phyloP scores from a whole-genome alignment of 148 eudicot species.

The Silene conica region DNA sequence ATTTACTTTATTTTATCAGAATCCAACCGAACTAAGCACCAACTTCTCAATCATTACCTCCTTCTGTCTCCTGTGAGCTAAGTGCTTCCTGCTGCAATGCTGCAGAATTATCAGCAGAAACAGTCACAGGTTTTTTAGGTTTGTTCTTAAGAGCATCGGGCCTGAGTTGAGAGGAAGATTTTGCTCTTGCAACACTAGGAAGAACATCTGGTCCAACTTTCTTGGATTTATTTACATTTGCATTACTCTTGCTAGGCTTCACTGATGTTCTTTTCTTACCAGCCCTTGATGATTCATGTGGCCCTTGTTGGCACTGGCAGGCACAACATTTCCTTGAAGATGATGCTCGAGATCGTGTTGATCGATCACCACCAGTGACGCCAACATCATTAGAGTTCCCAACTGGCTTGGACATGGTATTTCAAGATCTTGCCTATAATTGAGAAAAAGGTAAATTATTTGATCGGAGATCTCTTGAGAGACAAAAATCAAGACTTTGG shows the following conservation, averaged over 20 bases:
- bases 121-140: neutral
- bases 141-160: slow-evolving; percentile 3
- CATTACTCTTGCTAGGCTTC: neutral
- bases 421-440: neutral
- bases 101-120: slow-evolving; percentile 5
- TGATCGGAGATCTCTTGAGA: neutral
- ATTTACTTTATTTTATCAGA: too few relatives aligned
- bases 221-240: slow-evolving; percentile 3
- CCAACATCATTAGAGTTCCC: neutral
- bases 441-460: neutral
- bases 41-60: slow-evolving; percentile 18
- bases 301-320: neutral
- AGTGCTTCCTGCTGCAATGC: slow-evolving; percentile 6
- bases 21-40: neutral
- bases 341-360: slow-evolving; percentile 12
- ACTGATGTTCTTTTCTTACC: slow-evolving; percentile 12
- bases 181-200: neutral
- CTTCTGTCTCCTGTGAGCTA: neutral
- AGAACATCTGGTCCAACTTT: neutral
- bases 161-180: neutral
- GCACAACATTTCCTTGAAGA: slow-evolving; percentile 19
- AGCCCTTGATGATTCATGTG: slow-evolving; percentile 13
- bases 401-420: slow-evolving; percentile 13
- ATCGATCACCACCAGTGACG: neutral
- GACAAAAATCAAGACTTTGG: neutral